phyloP scores from a whole-genome alignment of 2,329 filamentous ascomycete genomes.

The Aspergillus ruber region DNA sequence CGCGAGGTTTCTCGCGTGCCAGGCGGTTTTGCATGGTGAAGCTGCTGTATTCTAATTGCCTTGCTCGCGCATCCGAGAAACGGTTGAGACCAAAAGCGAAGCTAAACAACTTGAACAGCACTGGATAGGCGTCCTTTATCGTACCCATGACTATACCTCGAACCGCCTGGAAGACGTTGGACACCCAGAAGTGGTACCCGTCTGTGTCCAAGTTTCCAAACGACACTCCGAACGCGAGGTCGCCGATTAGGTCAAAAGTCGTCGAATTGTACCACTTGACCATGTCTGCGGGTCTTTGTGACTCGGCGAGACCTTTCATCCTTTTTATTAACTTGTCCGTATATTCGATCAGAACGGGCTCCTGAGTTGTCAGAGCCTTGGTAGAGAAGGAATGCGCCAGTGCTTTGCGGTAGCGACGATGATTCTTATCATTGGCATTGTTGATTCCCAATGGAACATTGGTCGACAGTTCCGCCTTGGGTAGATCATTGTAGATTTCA shows the following conservation, averaged over 20 bases:
- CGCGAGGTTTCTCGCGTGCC: not conserved
- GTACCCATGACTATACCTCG: not conserved
- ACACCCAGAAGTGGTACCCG: conserved; percentile 17
- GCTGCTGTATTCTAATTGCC: conserved; percentile 1
- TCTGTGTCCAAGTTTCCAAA: conserved; percentile 17
- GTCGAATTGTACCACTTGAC: conserved; percentile 19
- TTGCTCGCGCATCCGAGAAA: not conserved
- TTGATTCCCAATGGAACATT: conserved; percentile 7
- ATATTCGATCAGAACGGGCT: conserved; percentile 24
- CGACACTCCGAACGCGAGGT: conserved; percentile 19
- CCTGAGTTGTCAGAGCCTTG: conserved; percentile 32
- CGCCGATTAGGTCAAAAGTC: conserved; percentile 21
- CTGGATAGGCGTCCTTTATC: conserved; percentile 2
- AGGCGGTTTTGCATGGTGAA: conserved; percentile 4
- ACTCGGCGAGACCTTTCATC: conserved; percentile 9
- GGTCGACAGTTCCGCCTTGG: conserved; percentile 5
- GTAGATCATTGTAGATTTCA: conserved; percentile 19
- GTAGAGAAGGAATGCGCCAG: conserved; percentile 37
- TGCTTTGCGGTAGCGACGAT: conserved; percentile 19
- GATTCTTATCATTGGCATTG: conserved; percentile 12
- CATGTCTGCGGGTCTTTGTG: conserved; percentile 11
- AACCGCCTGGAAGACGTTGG: conserved; percentile 11
- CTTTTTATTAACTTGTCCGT: conserved; percentile 22
- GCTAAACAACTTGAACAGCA: not conserved
- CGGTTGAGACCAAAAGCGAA: not conserved